Evolutionary conservation across 2,329 filamentous ascomycete species (phyloP).

Genomic region (Apiospora marii): DNA sequence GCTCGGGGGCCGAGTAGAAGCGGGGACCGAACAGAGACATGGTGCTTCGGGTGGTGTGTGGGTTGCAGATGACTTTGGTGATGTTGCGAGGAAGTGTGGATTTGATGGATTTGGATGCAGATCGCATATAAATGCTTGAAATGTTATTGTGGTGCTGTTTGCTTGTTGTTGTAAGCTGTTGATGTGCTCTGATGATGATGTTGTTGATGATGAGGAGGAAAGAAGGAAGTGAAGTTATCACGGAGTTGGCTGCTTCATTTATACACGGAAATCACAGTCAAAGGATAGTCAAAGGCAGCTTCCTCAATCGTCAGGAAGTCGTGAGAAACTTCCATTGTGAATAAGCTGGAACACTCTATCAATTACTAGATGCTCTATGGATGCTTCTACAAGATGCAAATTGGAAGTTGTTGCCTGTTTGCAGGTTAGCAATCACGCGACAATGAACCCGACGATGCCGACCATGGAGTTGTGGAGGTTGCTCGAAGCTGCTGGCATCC

Average conservation of each 20-base stretch:
- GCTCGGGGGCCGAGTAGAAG: conserved; percentile 54
- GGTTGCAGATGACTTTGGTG: conserved; percentile 28
- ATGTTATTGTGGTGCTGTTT: conserved; percentile 33
- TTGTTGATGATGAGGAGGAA: conserved; percentile 33
- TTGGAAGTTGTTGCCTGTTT: conserved; percentile 23
- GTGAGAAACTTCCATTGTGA: conserved; percentile 29
- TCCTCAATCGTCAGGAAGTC: conserved; percentile 41
- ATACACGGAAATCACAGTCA: conserved; percentile 36
- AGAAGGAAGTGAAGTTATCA: conserved; percentile 26
- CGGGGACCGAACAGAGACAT: conserved; percentile 69
- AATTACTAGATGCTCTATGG: conserved; percentile 8
- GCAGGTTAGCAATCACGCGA: conserved; percentile 14
- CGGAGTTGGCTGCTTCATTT: conserved; percentile 36
- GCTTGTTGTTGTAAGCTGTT: conserved; percentile 24
- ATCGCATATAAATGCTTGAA: conserved; percentile 19
- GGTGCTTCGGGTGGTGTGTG: conserved; percentile 42
- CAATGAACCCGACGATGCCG: conserved; percentile 9
- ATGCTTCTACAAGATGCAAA: conserved; percentile 25
- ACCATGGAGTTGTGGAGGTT: background rate
- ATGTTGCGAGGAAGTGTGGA: conserved; percentile 30
- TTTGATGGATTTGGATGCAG: background rate
- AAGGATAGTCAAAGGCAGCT: conserved; percentile 28
- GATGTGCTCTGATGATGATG: conserved; percentile 36
- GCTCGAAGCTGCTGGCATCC: conserved; percentile 13
- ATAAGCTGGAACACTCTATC: conserved; percentile 30